These are phyloP conservation scores for Colletotrichum sp. DNA, from an alignment of 2,329 filamentous ascomycete genomes.

Conservation along the genomic window DNA sequence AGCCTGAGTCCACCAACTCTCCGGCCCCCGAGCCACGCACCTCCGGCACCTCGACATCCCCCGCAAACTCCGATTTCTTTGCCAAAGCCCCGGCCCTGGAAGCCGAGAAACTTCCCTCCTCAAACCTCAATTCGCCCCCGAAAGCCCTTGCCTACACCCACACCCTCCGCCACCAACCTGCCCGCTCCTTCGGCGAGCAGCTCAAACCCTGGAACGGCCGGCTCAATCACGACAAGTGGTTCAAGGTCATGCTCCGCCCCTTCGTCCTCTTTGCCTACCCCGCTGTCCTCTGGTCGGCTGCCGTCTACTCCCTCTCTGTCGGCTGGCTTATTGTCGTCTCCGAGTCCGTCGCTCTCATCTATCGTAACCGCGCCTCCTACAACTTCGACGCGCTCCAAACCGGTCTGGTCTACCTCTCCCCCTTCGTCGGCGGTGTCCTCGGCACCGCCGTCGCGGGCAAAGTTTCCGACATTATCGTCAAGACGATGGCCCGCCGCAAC, in stretches of 20 bases:
- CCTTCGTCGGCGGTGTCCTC: conserved; percentile 86
- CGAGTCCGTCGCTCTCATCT: conserved; percentile 84
- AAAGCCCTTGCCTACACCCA: conserved; percentile 66
- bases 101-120: conserved; percentile 41
- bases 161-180: conserved; percentile 68
- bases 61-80: conserved; percentile 25
- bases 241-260: conserved; percentile 77
- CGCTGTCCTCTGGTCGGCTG: conserved; percentile 84
- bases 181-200: conserved; percentile 75
- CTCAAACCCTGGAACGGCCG: conserved; percentile 81
- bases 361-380: conserved; percentile 71
- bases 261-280: conserved; percentile 90
- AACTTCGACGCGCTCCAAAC: conserved; percentile 82
- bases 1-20: background rate
- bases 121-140: conserved; percentile 36
- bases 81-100: conserved; percentile 40
- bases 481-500: conserved; percentile 81
- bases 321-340: conserved; percentile 97
- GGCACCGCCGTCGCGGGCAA: conserved; percentile 93
- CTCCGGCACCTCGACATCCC: conserved; percentile 18
- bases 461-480: conserved; percentile 84
- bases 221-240: conserved; percentile 79
- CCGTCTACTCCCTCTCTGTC: conserved; percentile 85
- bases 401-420: conserved; percentile 87
- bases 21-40: background rate